Conservation (phyloP, 2,329 filamentous ascomycete species). For the Cladosporium sp. region DNA sequence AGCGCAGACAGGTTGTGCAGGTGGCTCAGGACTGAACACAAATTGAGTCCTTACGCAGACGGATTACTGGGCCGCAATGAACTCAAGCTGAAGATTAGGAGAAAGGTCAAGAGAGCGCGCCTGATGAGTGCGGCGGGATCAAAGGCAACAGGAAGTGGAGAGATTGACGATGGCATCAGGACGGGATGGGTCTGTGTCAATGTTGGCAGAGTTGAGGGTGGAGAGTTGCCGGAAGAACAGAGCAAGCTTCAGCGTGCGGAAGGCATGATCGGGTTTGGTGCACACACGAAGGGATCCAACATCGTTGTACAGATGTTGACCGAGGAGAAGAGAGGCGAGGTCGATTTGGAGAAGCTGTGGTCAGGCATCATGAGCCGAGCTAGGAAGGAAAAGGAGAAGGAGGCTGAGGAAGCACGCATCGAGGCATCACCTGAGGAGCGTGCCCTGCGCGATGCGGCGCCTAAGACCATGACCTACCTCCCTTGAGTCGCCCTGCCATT, state of each 20-base stretch:
- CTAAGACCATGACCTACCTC: neutral
- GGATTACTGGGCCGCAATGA: constrained; percentile 87
- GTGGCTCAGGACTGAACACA: constrained; percentile 72
- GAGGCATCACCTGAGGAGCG: constrained; percentile 4
- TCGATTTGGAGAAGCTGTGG: constrained; percentile 65
- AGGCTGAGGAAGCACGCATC: constrained; percentile 4
- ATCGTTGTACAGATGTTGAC: constrained; percentile 70
- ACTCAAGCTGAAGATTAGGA: constrained; percentile 77
- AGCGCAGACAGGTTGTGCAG: constrained; percentile 84
- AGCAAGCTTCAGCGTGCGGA: constrained; percentile 38
- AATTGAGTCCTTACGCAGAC: constrained; percentile 73
- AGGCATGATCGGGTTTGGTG: constrained; percentile 74
- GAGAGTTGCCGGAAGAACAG: constrained; percentile 52
- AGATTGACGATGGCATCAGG: constrained; percentile 76
- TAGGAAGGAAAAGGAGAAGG: constrained; percentile 22
- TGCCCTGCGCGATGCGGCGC: neutral
- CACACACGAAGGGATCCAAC: constrained; percentile 51
- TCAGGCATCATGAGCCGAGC: constrained; percentile 26
- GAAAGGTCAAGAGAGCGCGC: constrained; percentile 76
- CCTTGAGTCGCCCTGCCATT: neutral
- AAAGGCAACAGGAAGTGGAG: constrained; percentile 52
- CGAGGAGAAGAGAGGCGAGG: constrained; percentile 63
- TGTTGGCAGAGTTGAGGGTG: constrained; percentile 68
- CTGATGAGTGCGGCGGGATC: constrained; percentile 69
- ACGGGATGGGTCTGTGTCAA: constrained; percentile 98